A percentile compares a stretch with the other conserved stretches of the same genome.
These are phyloP conservation scores for Rhizoclosmatium globosum DNA, from an alignment of 192 early-diverging fungal genomes.

Conservation along the genomic window DNA sequence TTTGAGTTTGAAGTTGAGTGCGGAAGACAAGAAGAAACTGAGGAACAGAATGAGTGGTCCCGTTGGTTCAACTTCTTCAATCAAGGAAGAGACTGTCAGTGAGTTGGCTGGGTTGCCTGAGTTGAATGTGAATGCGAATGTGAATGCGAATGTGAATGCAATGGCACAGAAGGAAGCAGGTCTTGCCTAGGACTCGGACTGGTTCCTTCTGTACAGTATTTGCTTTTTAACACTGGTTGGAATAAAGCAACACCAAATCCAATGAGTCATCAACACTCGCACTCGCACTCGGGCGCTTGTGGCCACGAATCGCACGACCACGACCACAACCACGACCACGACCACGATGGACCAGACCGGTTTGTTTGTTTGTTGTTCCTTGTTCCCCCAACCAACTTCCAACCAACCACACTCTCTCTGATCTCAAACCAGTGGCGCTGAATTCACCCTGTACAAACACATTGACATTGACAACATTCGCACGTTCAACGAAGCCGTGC, in stretches of 20 bases:
- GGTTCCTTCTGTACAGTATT: no score
- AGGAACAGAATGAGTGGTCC: no score
- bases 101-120: no score
- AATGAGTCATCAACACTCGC: slow-evolving; percentile 2
- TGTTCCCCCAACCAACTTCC: not conserved
- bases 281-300: not conserved
- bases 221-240: no score
- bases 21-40: no score
- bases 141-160: no score
- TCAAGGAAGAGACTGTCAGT: no score
- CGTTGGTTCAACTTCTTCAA: no score
- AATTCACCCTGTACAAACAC: slow-evolving; percentile 71
- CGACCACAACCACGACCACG: slow-evolving; percentile 73
- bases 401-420: not conserved
- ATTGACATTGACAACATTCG: slow-evolving; percentile 82
- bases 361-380: not conserved
- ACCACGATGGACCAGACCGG: slow-evolving; percentile 60
- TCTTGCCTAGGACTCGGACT: no score
- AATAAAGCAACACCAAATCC: not conserved
- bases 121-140: no score
- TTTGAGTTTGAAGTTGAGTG: no score
- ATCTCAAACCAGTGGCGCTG: slow-evolving; percentile 39
- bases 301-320: slow-evolving; percentile 40
- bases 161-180: no score
- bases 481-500: slow-evolving; percentile 81